Conservation (phyloP, 139 green algal genomes). For the Volvox reticuliferus region DNA sequence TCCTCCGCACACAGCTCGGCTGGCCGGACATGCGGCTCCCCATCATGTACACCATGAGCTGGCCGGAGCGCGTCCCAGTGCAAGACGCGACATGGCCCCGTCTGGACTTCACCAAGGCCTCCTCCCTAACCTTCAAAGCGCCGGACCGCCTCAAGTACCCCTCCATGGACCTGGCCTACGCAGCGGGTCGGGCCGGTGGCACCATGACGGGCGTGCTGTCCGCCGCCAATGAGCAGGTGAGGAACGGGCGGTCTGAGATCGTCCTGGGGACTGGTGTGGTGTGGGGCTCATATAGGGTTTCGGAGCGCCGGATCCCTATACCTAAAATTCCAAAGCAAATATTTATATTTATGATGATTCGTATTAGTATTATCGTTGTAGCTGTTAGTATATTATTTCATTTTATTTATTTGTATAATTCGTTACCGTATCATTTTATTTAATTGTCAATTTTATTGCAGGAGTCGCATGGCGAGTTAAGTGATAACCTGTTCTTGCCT, state of each 20-base stretch:
- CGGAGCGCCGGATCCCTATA: too few relatives aligned
- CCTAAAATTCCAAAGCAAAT: too few relatives aligned
- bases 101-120: slow-evolving; percentile 95
- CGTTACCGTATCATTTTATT: too few relatives aligned
- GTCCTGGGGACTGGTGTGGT: too few relatives aligned
- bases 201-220: slow-evolving; percentile 99
- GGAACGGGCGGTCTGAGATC: neutral
- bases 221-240: slow-evolving; percentile 95
- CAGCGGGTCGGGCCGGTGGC: slow-evolving; percentile 91
- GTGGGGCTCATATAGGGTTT: too few relatives aligned
- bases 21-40: slow-evolving; percentile 99
- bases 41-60: slow-evolving; percentile 99
- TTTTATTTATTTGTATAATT: too few relatives aligned
- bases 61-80: slow-evolving; percentile 89
- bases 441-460: too few relatives aligned
- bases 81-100: slow-evolving; percentile 92
- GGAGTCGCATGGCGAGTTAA: too few relatives aligned
- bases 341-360: too few relatives aligned
- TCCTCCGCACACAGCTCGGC: slow-evolving; percentile 77
- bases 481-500: neutral
- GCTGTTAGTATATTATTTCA: too few relatives aligned
- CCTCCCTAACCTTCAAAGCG: slow-evolving; percentile 94
- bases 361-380: too few relatives aligned
- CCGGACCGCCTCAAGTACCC: slow-evolving; percentile 98
- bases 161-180: slow-evolving; percentile 95